A percentile compares a stretch with the other conserved stretches of the same genome.
Conservation (phyloP, 176 grass and related monocot species). For the Luzula sylvatica region DNA sequence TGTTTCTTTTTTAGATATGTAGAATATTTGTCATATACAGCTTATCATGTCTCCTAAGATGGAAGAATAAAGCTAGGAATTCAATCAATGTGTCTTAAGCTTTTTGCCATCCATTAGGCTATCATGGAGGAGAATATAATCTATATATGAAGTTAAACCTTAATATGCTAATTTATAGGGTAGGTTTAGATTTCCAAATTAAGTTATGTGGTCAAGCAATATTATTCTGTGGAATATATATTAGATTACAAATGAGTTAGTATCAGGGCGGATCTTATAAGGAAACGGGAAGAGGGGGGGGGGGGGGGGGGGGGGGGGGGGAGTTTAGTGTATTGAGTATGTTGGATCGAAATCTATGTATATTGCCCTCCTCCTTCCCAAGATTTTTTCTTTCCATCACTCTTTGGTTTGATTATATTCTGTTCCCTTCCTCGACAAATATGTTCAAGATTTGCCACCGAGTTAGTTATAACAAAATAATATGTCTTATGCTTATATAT, state of each 20-base stretch:
- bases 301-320: too few relatives aligned
- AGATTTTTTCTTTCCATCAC: too few relatives aligned
- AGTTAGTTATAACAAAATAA: too few relatives aligned
- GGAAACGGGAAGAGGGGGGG: too few relatives aligned
- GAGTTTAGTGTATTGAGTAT: too few relatives aligned
- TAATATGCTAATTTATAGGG: not conserved
- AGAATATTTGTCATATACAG: constrained; percentile 20
- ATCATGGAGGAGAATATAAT: not conserved
- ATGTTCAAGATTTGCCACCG: too few relatives aligned
- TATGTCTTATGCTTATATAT: too few relatives aligned
- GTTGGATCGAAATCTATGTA: too few relatives aligned
- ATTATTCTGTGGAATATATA: not conserved
- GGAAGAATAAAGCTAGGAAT: constrained; percentile 23
- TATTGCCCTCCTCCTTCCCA: too few relatives aligned
- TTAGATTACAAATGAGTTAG: not conserved
- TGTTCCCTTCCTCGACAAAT: too few relatives aligned
- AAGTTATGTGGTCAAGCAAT: not conserved
- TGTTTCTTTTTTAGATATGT: constrained; percentile 18
- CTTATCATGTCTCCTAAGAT: constrained; percentile 16
- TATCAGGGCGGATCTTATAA: too few relatives aligned
- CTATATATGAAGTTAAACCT: not conserved
- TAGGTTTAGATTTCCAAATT: not conserved
- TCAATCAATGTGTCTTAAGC: constrained; percentile 13
- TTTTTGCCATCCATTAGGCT: constrained; percentile 10
- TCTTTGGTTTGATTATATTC: too few relatives aligned